Conservation (phyloP, 371 early-diverging fungal genomes). For the Caulochytrium protostelioides region DNA sequence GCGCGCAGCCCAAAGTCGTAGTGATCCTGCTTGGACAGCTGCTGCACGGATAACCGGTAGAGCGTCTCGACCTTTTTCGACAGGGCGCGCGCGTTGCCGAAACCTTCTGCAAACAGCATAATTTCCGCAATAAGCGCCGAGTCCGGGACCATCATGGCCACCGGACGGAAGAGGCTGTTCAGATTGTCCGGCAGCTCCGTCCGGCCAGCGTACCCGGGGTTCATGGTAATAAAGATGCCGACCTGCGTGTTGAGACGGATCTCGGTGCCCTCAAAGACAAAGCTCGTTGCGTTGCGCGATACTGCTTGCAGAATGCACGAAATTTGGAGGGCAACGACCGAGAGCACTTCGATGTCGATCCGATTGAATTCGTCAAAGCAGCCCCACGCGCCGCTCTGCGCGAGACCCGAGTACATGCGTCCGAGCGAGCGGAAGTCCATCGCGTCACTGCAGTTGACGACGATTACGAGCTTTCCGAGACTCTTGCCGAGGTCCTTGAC, state of each 20-base stretch:
- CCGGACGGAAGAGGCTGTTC: constrained; percentile 29
- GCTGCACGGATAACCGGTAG: constrained; percentile 25
- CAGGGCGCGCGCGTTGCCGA: constrained; percentile 24
- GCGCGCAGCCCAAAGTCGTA: constrained; percentile 36
- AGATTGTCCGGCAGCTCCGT: constrained; percentile 34
- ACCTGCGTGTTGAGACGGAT: constrained; percentile 16
- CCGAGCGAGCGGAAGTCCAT: constrained; percentile 27
- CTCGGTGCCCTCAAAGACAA: constrained; percentile 32
- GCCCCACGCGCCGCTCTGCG: constrained; percentile 36
- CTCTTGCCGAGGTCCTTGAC: constrained; percentile 36
- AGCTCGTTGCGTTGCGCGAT: constrained; percentile 9
- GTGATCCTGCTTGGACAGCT: constrained; percentile 33
- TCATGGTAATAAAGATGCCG: constrained; percentile 40
- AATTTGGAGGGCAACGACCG: constrained; percentile 28
- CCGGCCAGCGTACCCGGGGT: constrained; percentile 37
- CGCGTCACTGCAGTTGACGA: constrained; percentile 34
- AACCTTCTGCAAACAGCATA: constrained; percentile 35
- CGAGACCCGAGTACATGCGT: constrained; percentile 25
- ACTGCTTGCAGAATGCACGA: constrained; percentile 23
- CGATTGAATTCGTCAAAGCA: constrained; percentile 50
- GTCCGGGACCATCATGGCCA: constrained; percentile 35
- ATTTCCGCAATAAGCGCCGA: constrained; percentile 32
- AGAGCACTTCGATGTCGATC: constrained; percentile 30
- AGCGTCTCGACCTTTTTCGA: constrained; percentile 32
- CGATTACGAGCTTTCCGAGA: constrained; percentile 30